A percentile compares a stretch with the other conserved stretches of the same genome.
phyloP scores from a whole-genome alignment of 139 green algal species.

The Astrephomene gubernaculifera region DNA sequence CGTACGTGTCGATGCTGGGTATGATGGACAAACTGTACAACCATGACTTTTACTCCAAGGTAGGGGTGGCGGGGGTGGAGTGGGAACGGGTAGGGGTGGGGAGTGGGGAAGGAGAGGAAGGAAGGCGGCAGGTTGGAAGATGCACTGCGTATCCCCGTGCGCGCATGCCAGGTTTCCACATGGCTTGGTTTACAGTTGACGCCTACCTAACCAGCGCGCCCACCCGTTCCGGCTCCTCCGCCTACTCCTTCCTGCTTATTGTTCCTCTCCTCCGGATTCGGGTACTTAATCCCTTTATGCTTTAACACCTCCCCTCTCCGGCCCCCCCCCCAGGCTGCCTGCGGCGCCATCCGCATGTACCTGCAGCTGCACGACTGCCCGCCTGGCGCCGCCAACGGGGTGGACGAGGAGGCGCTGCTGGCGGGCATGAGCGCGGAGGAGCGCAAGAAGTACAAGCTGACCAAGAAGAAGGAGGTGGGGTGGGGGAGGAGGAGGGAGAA shows the following conservation, averaged over 20 bases:
- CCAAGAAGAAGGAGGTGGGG: conserved; percentile 69
- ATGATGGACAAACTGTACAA: conserved; percentile 88
- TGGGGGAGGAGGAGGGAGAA: not conserved
- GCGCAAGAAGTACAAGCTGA: conserved; percentile 80
- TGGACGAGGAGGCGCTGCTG: conserved; percentile 69
- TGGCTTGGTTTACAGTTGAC: too few relatives aligned
- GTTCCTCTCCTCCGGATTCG: too few relatives aligned
- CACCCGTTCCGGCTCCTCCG: too few relatives aligned
- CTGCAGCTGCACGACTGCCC: conserved; percentile 75
- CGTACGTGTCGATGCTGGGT: conserved; percentile 92
- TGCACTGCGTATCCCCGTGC: too few relatives aligned
- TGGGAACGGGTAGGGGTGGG: not conserved
- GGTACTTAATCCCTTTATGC: too few relatives aligned
- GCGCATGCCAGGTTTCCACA: too few relatives aligned
- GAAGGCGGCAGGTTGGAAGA: not conserved
- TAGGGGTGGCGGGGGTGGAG: conserved; percentile 26
- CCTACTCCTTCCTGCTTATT: too few relatives aligned
- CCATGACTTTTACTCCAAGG: conserved; percentile 76
- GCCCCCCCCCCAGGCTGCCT: conserved; percentile 66
- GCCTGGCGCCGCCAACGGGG: conserved; percentile 33
- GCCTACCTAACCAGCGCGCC: too few relatives aligned
- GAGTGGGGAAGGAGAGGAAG: not conserved
- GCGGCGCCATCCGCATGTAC: conserved; percentile 80
- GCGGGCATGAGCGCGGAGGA: conserved; percentile 81
- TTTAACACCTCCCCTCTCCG: not conserved